Percentiles rank a stretch among this genome's conserved stretches.
Evolutionary conservation across 2,329 filamentous ascomycete species (phyloP).

Genomic region (Gnomoniopsis sp.): DNA sequence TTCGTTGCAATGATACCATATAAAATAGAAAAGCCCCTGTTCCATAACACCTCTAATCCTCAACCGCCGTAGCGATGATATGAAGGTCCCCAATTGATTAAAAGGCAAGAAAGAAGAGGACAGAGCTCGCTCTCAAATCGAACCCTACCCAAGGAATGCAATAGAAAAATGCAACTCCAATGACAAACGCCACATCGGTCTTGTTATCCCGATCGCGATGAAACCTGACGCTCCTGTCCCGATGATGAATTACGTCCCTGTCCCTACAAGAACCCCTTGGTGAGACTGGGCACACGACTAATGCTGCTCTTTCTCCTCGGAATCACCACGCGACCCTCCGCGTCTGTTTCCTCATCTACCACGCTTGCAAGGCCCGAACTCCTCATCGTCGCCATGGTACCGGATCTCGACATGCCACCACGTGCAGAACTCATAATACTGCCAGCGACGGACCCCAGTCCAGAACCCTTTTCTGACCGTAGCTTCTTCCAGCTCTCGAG

Average conservation of each 20-base stretch:
- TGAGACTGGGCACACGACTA: constrained; percentile 63
- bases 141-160: background rate
- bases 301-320: constrained; percentile 65
- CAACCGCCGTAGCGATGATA: background rate
- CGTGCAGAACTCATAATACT: constrained; percentile 20
- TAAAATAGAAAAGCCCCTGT: background rate
- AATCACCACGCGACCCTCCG: constrained; percentile 48
- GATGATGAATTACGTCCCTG: constrained; percentile 3
- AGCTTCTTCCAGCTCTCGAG: constrained; percentile 80
- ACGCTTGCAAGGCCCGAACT: constrained; percentile 35
- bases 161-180: background rate
- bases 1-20: constrained; percentile 8
- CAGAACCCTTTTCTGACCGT: constrained; percentile 57
- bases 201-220: constrained; percentile 5
- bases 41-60: background rate
- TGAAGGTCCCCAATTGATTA: background rate
- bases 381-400: constrained; percentile 38
- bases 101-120: background rate
- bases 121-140: background rate
- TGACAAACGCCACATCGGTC: background rate
- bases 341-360: constrained; percentile 30
- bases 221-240: background rate
- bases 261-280: constrained; percentile 70
- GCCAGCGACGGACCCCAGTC: constrained; percentile 21
- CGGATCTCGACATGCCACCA: constrained; percentile 26